Evolutionary conservation across 176 grass and related monocot species (phyloP), one percentile per base, ranked within the genome.

Genomic region (Carex pumila): DNA sequence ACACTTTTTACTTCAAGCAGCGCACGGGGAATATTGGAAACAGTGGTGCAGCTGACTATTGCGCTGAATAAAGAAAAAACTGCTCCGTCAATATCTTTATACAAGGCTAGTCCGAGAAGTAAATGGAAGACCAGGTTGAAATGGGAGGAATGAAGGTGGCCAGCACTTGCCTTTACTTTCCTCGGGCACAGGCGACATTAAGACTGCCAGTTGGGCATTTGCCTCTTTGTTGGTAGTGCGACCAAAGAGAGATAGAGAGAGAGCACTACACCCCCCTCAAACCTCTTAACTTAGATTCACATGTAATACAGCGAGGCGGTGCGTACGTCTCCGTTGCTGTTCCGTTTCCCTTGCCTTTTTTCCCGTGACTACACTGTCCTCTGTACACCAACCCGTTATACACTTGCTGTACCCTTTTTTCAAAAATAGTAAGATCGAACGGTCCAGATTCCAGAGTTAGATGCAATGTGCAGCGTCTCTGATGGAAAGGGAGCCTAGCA

Each of bases 191-290:
- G 80, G 80, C 41, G 32, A 82, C 80, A 82, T 83, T 69, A 83
- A 83, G 81, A 65, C 81, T 83, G 81, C 81, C 81, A 83, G 61
- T 69, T 83, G 61, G 41, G 61, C 62, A 83, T 66, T 83, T 66
- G 81, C 81, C 61, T 83, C 81, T 69, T 83, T 68, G 62, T 67
- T 83, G 39, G 81, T 68, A 78, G 41, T 50, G 19, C 54, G 12
- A 67, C 39, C 12, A 62, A 12, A 58, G 76, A 79, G 73, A 78
- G 73, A 78, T 19, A 77, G 41, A 50, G 11, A 32, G 47, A 36
- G 6, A 43, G 6, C 39, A 43, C 39, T 6, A 43, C 39, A 43
- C 17, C 55, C 17, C 31, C 18, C 66, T 41, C 34, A 8, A 21
- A 7, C 18, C 43, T 22, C 71, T 39, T 39, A 25, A 50, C 71